Percentiles rank a stretch among this genome's conserved stretches.
phyloP scores from a whole-genome alignment of 108 stramenopile genomes.

The Parietichytrium sp. region DNA sequence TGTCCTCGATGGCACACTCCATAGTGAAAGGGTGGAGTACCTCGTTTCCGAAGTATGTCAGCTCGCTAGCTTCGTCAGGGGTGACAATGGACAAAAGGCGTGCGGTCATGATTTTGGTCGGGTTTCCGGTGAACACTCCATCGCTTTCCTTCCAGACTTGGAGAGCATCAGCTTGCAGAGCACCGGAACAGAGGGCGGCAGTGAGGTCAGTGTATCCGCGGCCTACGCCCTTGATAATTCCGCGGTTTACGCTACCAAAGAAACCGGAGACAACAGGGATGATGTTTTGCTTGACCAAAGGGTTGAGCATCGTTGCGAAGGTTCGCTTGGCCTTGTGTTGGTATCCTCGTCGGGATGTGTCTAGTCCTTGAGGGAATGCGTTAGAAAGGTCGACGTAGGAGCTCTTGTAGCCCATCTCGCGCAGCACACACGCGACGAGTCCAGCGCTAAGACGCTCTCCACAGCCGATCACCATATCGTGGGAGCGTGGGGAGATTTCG shows the following conservation, averaged over 20 bases:
- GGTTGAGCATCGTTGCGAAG: conserved; percentile 22
- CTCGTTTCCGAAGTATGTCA: conserved; percentile 38
- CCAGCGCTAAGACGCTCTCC: conserved; percentile 15
- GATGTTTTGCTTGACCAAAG: not conserved
- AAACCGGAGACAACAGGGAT: conserved; percentile 28
- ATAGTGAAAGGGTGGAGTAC: conserved; percentile 14
- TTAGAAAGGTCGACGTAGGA: conserved; percentile 34
- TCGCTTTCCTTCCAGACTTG: conserved; percentile 39
- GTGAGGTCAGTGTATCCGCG: conserved; percentile 34
- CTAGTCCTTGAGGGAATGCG: conserved; percentile 17
- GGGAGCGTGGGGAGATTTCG: conserved; percentile 34
- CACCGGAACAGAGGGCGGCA: conserved; percentile 22
- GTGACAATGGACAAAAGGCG: conserved; percentile 18
- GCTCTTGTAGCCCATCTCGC: conserved; percentile 15
- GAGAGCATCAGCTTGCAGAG: not conserved
- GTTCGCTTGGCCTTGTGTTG: conserved; percentile 35
- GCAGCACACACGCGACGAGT: conserved; percentile 2
- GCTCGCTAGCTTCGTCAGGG: conserved; percentile 29
- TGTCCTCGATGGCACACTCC: conserved; percentile 39
- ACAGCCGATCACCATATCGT: conserved; percentile 29
- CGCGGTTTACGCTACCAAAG: conserved; percentile 33
- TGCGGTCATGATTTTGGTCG: not conserved
- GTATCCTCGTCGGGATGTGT: conserved; percentile 29
- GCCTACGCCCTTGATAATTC: conserved; percentile 39
- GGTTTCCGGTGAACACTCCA: conserved; percentile 30